Base-by-base conservation (phyloP, 306 rosid species). In the Ceratonia siliqua region DNA sequence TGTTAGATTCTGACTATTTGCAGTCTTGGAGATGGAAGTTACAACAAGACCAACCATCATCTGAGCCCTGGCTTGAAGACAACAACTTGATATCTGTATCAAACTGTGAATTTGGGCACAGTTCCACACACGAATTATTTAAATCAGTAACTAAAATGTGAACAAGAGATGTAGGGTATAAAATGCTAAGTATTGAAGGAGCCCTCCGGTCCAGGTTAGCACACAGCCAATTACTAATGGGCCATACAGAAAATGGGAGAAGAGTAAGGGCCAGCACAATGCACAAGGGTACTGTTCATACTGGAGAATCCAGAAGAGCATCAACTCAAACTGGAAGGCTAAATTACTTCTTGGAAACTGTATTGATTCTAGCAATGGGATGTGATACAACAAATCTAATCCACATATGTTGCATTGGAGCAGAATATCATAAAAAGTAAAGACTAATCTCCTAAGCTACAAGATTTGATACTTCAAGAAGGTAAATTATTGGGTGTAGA, bases 1-100 rank as follows among this genome's bases (percentile, higher is more conserved):
- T 80, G 92, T 88, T 93, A 93, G 88, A 86, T 81, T 84, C 90
- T 82, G 96, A 92, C 97, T 83, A 89, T 88, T 88, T 86, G 89
- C 90, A 87, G 87, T 88, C 94, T 85, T 83, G 90, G 87, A 79
- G 83, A 85, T 82, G 86, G 84, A 84, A 83, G 89, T 86, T 84
- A 88, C 90, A 89, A 92, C 90, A 83, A 86, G 87, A 87, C 75
- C 92, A 86, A 84, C 91, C 93, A 88, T 88, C 96, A 92, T 90
- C 98, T 89, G 88, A 85, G 84, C 83, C 91, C 87, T 77, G 85
- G 90, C 93, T 70, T 84, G 92, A 54, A 83, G 92, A 87, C 87
- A 85, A 89, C 91, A 86, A 86, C 85, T 83, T 77, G 85, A 87
- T 62, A 88, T 89, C 93, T 92, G 92, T 82, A 80, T 82, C 79